Evolutionary conservation across 2,329 filamentous ascomycete genomes (phyloP).

Genomic region (Arthroderma sp.): DNA sequence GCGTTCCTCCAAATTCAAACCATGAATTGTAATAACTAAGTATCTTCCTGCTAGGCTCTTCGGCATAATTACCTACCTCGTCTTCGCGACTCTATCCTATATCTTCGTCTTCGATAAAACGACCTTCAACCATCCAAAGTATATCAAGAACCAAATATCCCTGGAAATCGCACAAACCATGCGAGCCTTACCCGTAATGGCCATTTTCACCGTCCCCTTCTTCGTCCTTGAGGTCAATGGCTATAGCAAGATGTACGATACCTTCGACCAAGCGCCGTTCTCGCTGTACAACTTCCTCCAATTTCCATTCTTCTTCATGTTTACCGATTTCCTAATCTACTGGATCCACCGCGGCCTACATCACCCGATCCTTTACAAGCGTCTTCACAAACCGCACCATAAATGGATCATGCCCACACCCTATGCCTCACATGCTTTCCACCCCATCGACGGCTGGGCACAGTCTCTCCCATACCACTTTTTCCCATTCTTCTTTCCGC

Average conservation of each 20-base stretch:
- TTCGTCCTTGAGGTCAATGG: slow-evolving; percentile 76
- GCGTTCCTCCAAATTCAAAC: not conserved
- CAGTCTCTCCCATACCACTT: slow-evolving; percentile 87
- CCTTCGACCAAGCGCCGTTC: slow-evolving; percentile 60
- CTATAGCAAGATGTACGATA: slow-evolving; percentile 76
- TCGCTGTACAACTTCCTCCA: slow-evolving; percentile 66
- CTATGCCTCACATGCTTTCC: slow-evolving; percentile 85
- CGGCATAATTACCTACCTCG: slow-evolving; percentile 70
- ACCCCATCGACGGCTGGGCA: slow-evolving; percentile 79
- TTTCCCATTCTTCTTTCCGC: slow-evolving; percentile 82
- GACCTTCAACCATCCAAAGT: slow-evolving; percentile 80
- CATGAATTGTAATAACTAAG: not conserved
- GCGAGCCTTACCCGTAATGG: slow-evolving; percentile 66
- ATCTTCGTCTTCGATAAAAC: slow-evolving; percentile 82
- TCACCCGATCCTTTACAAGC: slow-evolving; percentile 69
- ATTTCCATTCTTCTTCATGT: slow-evolving; percentile 75
- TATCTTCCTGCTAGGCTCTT: slow-evolving; percentile 52
- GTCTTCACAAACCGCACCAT: slow-evolving; percentile 91
- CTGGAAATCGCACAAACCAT: slow-evolving; percentile 76
- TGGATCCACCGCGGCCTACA: slow-evolving; percentile 81
- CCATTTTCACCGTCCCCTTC: slow-evolving; percentile 64
- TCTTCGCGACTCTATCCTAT: slow-evolving; percentile 73
- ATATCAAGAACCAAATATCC: slow-evolving; percentile 81
- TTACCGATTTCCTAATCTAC: slow-evolving; percentile 85
- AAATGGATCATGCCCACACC: slow-evolving; percentile 99